phyloP scores from a whole-genome alignment of 345 rosid genomes.

The Linum tenue region DNA sequence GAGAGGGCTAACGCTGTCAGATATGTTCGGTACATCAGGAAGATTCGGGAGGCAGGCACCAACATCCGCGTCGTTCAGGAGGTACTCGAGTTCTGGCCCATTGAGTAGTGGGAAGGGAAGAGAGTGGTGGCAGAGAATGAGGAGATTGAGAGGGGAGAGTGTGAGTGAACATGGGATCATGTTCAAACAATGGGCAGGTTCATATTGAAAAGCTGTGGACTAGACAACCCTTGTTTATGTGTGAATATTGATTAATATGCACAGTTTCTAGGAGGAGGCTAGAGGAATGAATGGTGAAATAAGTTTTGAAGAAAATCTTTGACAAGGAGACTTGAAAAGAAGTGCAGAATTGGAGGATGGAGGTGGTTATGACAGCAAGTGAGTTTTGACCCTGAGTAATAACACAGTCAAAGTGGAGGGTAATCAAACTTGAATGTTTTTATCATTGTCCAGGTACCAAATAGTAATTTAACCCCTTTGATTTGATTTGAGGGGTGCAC shows the following conservation, averaged over 20 bases:
- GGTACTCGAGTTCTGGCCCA: slow-evolving; percentile 68
- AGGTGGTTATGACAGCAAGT: no score
- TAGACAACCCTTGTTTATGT: background rate
- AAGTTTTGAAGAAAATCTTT: no score
- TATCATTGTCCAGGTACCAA: no score
- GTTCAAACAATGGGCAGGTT: slow-evolving; percentile 43
- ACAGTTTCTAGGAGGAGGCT: no score
- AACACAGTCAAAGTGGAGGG: no score
- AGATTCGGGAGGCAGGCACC: slow-evolving; percentile 25
- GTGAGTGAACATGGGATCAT: slow-evolving; percentile 51
- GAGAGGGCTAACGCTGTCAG: slow-evolving; percentile 47
- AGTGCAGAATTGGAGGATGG: no score
- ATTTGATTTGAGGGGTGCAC: no score
- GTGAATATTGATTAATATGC: slow-evolving; percentile 5
- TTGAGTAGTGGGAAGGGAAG: slow-evolving; percentile 23
- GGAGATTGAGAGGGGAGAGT: slow-evolving; percentile 53
- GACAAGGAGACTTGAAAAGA: no score
- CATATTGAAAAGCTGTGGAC: slow-evolving; percentile 28
- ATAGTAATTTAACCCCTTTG: no score
- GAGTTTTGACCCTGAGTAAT: no score
- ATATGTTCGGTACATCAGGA: slow-evolving; percentile 38
- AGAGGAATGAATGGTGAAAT: no score
- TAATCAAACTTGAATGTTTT: no score
- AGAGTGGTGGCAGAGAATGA: slow-evolving; percentile 41
- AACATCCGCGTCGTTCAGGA: slow-evolving; percentile 38